Conservation (phyloP, 2,329 filamentous ascomycete genomes). For the Cladosporium sphaerospermum region DNA sequence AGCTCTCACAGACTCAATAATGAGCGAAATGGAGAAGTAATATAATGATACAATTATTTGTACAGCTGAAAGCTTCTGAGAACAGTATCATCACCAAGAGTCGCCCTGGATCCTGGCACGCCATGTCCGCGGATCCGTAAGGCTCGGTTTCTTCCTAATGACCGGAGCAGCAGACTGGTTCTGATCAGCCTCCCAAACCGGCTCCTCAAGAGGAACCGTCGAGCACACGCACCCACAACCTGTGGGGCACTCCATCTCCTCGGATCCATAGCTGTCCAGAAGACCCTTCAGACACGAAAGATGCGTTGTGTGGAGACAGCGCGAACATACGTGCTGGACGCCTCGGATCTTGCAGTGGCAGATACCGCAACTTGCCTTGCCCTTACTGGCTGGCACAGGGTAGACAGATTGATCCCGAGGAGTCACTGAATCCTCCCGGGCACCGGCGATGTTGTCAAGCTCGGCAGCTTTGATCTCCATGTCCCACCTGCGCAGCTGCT, state of each 20-base stretch:
- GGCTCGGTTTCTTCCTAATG: constrained; percentile 19
- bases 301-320: constrained; percentile 27
- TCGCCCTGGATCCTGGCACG: constrained; percentile 17
- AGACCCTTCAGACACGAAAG: constrained; percentile 20
- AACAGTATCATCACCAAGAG: constrained; percentile 4
- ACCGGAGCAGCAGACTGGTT: not conserved
- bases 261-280: constrained; percentile 12
- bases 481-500: constrained; percentile 54
- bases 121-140: constrained; percentile 23
- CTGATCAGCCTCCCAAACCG: not conserved
- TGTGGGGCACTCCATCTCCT: constrained; percentile 23
- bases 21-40: too few species aligned
- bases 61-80: too few species aligned
- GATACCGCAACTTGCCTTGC: constrained; percentile 21
- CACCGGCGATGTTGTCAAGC: constrained; percentile 50
- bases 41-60: too few species aligned
- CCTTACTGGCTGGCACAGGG: too few species aligned
- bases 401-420: not conserved
- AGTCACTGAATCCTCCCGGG: constrained; percentile 19
- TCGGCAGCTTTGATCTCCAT: constrained; percentile 50
- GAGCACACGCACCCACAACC: constrained; percentile 29
- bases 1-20: too few species aligned
- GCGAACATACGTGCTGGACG: constrained; percentile 26
- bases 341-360: constrained; percentile 22
- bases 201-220: constrained; percentile 12